Conservation (phyloP, 192 early-diverging fungal species). For the Anaeromyces robustus region DNA sequence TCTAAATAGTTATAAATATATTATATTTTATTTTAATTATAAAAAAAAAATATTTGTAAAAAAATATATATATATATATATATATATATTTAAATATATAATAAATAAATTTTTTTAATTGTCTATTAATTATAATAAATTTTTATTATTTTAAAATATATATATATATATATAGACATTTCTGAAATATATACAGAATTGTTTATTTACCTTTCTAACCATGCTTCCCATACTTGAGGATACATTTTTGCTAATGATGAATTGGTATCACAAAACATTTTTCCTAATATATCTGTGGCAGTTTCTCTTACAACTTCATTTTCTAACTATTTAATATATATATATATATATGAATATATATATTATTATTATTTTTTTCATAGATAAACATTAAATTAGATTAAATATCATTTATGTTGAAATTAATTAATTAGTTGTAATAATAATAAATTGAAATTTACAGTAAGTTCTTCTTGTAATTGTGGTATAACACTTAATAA, state of each 20-base stretch:
- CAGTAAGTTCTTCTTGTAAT: constrained; percentile 79
- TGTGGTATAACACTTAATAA: constrained; percentile 83
- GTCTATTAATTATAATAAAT: no score
- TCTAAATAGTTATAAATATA: constrained; percentile 7
- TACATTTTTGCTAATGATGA: constrained; percentile 55
- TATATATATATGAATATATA: no score
- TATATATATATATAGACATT: no score
- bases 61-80: not conserved
- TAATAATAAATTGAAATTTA: no score
- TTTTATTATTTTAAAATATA: no score
- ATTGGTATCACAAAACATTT: constrained; percentile 73
- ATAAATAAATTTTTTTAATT: no score
- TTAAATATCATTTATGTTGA: no score
- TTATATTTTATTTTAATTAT: not conserved
- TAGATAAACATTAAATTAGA: no score
- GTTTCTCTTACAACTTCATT: constrained; percentile 57
- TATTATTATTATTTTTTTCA: no score
- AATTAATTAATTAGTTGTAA: no score
- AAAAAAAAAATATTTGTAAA: not conserved
- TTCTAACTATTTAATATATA: constrained; percentile 28
- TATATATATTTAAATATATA: no score
- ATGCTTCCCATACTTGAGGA: constrained; percentile 66
- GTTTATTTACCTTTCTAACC: constrained; percentile 54
- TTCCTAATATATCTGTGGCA: constrained; percentile 62
- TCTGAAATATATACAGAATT: no score